Evolutionary conservation across 805 yeast genomes (phyloP).

Genomic region (Vanderwaltozyma verrucispora): DNA sequence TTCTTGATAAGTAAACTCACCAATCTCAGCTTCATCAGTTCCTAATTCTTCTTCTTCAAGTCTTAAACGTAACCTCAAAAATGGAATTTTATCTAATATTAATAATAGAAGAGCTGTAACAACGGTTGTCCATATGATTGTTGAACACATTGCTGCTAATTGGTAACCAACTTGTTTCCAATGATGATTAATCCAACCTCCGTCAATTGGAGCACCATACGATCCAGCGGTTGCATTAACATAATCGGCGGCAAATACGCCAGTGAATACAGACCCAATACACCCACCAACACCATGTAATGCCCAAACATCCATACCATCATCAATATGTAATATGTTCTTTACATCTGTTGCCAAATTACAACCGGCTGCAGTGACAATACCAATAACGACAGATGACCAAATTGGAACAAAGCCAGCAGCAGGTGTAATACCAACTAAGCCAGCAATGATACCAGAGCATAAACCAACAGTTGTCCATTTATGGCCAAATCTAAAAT

Average conservation of each 20-base stretch:
- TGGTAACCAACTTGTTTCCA: conserved; percentile 81
- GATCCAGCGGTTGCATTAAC: conserved; percentile 74
- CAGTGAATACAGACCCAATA: conserved; percentile 75
- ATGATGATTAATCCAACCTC: conserved; percentile 86
- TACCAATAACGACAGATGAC: conserved; percentile 78
- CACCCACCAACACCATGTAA: conserved; percentile 92
- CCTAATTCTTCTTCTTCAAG: conserved; percentile 86
- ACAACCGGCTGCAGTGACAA: conserved; percentile 64
- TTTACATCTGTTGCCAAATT: conserved; percentile 82
- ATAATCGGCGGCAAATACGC: conserved; percentile 86
- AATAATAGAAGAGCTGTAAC: conserved; percentile 62
- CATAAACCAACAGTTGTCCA: conserved; percentile 94
- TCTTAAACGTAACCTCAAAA: conserved; percentile 68
- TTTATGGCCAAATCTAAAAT: conserved; percentile 71
- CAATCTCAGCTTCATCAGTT: conserved; percentile 82
- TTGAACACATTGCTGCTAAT: conserved; percentile 64
- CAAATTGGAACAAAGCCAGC: conserved; percentile 95
- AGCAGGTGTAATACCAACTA: conserved; percentile 93
- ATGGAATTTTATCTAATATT: conserved; percentile 64
- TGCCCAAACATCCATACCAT: conserved; percentile 91
- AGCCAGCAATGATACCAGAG: conserved; percentile 87
- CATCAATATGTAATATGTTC: conserved; percentile 65
- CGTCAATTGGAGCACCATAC: conserved; percentile 43
- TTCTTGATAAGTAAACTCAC: conserved; percentile 71
- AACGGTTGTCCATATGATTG: conserved; percentile 64